Evolutionary conservation across 306 rosid genomes (phyloP), one percentile per base, ranked within the genome.

Genomic region (Herpetospermum pedunculosum): DNA sequence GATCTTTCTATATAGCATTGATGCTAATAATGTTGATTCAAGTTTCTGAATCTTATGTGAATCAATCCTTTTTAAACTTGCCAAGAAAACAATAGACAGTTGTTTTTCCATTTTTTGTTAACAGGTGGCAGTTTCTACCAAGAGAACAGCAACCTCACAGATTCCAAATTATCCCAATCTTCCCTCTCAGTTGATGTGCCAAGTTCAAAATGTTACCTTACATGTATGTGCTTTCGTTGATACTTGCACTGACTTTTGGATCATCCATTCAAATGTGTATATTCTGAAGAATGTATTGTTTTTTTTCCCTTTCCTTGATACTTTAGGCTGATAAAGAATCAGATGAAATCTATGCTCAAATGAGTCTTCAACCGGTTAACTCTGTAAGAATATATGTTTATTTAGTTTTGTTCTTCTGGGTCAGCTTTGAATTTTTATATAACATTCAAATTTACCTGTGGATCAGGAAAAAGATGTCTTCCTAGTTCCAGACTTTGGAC

Each of bases 331-430:
- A 95, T 79, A 95, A 86, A 79, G 99, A 95, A 10, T 86, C 97
- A 3, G 99, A 95, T 40, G 99, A 95, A 82, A 92, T 95, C 81
- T 95, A 87, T 74, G 95, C 99, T 44, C 99, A 95, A 79, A 95
- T 95, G 96, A 83, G 90, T 77, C 99, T 95, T 46, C 97, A 89
- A 80, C 97, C 99, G 32, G 80, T 95, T 81, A 89, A 72, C 76
- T 89, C 97, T 34, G 99, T 95, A 84, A 91, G 98, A 58, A 23
- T 60, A 72, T 3, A 52, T 50, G 26, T 23, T 18, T 12, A 16
- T 13, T 3, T 19, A 50, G 76, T 52, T 15, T n/a, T 59, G 47
- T 58, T 12, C 30, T 25, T 25, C 8, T 70, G 23, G 6, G 35
- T 40, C 77, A 57, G 18, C 26, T 18, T 25, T 41, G 52, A n/a